A percentile compares a stretch with the other conserved stretches of the same genome.
These are phyloP conservation scores for Euphorbia pulcherrima DNA, from an alignment of 345 rosid genomes.

Conservation along the genomic window DNA sequence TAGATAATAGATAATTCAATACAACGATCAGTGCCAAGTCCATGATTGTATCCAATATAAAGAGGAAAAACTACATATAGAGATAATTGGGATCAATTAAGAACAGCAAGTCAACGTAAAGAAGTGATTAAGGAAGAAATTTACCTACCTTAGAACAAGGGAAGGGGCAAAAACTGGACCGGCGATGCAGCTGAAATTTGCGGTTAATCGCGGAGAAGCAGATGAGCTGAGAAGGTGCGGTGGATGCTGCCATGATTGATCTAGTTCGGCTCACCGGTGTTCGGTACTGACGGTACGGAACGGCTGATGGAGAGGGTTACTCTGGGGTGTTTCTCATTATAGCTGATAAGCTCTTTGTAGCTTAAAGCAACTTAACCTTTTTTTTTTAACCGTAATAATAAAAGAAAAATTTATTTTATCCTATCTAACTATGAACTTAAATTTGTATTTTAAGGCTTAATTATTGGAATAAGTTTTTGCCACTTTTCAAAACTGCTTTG, in stretches of 20 bases:
- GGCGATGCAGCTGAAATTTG: slow-evolving; percentile 37
- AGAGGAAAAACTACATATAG: not conserved
- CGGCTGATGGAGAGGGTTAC: too few relatives aligned
- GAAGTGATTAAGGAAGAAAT: not conserved
- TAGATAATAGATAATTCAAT: slow-evolving; percentile 26
- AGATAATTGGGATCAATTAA: not conserved
- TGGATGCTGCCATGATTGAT: slow-evolving; percentile 22
- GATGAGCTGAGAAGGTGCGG: slow-evolving; percentile 52
- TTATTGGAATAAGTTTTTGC: too few relatives aligned
- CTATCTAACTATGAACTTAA: too few relatives aligned
- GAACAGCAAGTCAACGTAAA: not conserved
- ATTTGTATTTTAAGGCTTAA: too few relatives aligned
- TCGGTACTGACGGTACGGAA: too few relatives aligned
- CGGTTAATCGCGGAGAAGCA: slow-evolving; percentile 59
- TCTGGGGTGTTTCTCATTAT: too few relatives aligned
- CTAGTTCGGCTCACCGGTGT: too few relatives aligned
- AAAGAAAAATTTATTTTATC: too few relatives aligned
- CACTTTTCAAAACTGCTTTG: too few relatives aligned
- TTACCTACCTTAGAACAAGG: slow-evolving; percentile 40
- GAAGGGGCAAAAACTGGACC: slow-evolving; percentile 24
- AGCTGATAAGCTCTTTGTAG: too few relatives aligned
- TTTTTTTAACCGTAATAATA: too few relatives aligned
- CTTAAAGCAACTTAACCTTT: too few relatives aligned
- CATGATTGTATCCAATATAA: not conserved
- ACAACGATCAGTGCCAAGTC: not conserved